Evolutionary conservation across 805 yeast genomes (phyloP).

Genomic region (Yarrowia deformans): DNA sequence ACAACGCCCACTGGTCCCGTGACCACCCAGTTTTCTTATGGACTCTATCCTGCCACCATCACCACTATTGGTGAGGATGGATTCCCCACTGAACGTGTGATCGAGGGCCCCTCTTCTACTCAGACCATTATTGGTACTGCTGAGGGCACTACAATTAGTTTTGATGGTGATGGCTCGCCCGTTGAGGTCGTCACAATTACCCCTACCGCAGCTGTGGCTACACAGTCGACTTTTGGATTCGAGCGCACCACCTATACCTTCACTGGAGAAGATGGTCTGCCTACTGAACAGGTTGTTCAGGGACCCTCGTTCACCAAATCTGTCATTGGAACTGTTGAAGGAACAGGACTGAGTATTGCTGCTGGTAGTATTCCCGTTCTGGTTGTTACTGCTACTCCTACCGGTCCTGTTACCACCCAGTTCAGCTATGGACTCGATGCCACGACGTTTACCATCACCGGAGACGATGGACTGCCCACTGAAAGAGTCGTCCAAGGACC

Average conservation of each 20-base stretch:
- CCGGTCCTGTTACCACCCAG: background rate
- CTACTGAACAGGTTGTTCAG: background rate
- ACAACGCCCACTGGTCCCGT: background rate
- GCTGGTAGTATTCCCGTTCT: background rate
- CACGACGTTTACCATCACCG: background rate
- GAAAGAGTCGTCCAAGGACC: background rate
- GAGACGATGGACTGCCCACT: background rate
- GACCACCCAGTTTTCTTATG: background rate
- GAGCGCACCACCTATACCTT: too few species aligned
- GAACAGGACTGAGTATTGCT: background rate
- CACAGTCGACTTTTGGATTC: too few species aligned
- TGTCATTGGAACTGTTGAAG: background rate
- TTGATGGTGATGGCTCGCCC: too few species aligned
- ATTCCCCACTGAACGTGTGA: background rate
- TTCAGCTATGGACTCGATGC: background rate
- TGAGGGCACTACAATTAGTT: too few species aligned
- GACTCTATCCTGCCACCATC: background rate
- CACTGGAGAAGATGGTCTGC: background rate
- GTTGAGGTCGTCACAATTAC: too few species aligned
- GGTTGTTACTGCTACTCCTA: background rate
- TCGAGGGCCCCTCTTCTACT: background rate
- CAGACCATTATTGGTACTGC: background rate
- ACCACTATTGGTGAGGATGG: background rate
- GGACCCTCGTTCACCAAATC: background rate
- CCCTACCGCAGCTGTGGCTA: too few species aligned